Evolutionary conservation across 1,139 yeast genomes (phyloP).

Genomic region (Eremothecium sinecaudum): DNA sequence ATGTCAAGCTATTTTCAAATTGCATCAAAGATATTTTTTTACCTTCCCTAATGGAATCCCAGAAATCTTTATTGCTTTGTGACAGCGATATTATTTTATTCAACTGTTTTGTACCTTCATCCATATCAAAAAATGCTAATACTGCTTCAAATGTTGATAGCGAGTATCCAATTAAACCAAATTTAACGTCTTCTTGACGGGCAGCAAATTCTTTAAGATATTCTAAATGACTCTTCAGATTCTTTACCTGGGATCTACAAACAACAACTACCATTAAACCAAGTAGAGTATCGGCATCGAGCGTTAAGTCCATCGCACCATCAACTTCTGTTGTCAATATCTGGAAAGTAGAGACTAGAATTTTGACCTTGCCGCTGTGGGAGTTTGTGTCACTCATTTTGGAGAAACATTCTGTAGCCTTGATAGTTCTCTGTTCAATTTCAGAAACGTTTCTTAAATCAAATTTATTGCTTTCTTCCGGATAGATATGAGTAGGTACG

Average conservation of each 20-base stretch:
- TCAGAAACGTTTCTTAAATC: constrained; percentile 23
- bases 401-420: constrained; percentile 48
- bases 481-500: constrained; percentile 45
- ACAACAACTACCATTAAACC: constrained; percentile 66
- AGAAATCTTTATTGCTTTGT: constrained; percentile 5
- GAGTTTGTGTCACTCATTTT: constrained; percentile 42
- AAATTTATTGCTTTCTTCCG: constrained; percentile 32
- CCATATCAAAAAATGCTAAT: constrained; percentile 40
- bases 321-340: constrained; percentile 27
- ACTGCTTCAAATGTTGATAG: constrained; percentile 81
- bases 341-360: constrained; percentile 47
- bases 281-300: constrained; percentile 78
- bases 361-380: constrained; percentile 45
- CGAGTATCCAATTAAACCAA: constrained; percentile 52
- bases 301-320: constrained; percentile 27
- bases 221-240: constrained; percentile 54
- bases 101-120: constrained; percentile 8
- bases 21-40: constrained; percentile 15
- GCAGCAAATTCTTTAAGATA: constrained; percentile 57
- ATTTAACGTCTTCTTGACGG: constrained; percentile 35
- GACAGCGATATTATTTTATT: constrained; percentile 6
- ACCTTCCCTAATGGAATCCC: constrained; percentile 8
- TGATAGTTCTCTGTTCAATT: constrained; percentile 41
- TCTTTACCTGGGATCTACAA: constrained; percentile 49
- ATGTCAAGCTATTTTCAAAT: constrained; percentile 24